Evolutionary conservation across 2,329 filamentous ascomycete species (phyloP).

Genomic region (Ceratocystis eucalypticola): DNA sequence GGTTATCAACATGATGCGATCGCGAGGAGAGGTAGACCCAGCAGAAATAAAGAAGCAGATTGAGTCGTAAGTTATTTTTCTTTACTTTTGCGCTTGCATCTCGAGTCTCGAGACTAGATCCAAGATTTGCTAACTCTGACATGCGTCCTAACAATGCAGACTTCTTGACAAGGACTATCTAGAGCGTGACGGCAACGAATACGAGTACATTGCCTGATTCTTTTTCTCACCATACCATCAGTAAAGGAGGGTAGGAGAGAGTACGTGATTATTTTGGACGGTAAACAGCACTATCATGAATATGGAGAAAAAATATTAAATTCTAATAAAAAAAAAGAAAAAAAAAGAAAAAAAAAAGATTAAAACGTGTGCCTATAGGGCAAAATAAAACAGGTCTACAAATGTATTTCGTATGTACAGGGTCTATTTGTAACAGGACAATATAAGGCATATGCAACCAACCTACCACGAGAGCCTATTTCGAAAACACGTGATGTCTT

Average conservation of each 20-base stretch:
- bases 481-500: background rate
- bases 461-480: background rate
- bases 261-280: background rate
- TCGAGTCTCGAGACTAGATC: background rate
- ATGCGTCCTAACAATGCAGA: constrained; percentile 30
- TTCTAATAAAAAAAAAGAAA: too few relatives aligned
- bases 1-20: constrained; percentile 82
- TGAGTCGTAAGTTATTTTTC: constrained; percentile 53
- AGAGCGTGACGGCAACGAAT: constrained; percentile 59
- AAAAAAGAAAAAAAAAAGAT: background rate
- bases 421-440: background rate
- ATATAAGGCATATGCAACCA: background rate
- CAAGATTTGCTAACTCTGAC: constrained; percentile 23
- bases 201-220: constrained; percentile 55
- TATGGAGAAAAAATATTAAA: too few relatives aligned
- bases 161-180: constrained; percentile 91
- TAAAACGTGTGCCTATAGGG: background rate
- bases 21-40: constrained; percentile 71
- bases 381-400: too few relatives aligned
- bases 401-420: background rate
- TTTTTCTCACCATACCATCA: background rate
- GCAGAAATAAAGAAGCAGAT: constrained; percentile 93
- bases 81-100: background rate
- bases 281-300: background rate
- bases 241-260: background rate